A percentile compares a stretch with the other conserved stretches of the same genome.
Evolutionary conservation across 2,329 filamentous ascomycete genomes (phyloP).

Genomic region (Cladophialophora exuberans): DNA sequence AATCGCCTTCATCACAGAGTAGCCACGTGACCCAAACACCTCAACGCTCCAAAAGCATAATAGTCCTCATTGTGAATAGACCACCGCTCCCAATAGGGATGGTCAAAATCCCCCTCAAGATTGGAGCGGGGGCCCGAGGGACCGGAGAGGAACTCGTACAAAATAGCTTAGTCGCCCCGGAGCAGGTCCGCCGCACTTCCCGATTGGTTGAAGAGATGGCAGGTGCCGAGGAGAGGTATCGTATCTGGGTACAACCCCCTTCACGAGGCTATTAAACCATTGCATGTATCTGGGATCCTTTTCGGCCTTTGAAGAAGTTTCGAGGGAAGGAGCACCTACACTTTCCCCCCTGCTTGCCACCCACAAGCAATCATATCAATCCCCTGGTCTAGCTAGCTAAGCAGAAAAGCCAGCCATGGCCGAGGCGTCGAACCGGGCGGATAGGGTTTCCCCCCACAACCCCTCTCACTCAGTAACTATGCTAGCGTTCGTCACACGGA

Average conservation of each 20-base stretch:
- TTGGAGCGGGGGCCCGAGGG: background rate
- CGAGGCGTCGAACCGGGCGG: background rate
- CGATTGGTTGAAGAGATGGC: background rate
- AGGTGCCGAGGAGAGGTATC: background rate
- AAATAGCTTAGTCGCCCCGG: background rate
- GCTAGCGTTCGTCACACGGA: background rate
- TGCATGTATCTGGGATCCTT: background rate
- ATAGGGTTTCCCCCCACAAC: background rate
- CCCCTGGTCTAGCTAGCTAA: no score
- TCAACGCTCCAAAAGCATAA: background rate
- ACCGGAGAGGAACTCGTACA: background rate
- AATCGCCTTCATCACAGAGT: background rate
- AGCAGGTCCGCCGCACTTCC: background rate
- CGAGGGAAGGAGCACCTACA: background rate
- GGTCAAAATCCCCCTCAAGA: background rate
- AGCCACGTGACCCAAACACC: background rate
- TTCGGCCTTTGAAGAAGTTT: background rate
- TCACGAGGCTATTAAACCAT: slow-evolving; percentile 1
- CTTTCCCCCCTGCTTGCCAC: background rate
- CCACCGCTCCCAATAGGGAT: background rate
- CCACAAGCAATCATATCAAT: background rate
- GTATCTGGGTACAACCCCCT: background rate
- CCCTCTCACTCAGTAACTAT: background rate
- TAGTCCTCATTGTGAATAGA: background rate
- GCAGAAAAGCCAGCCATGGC: background rate